Evolutionary conservation across 495 filamentous ascomycete genomes (phyloP).

Genomic region (Tricharina praecox): DNA sequence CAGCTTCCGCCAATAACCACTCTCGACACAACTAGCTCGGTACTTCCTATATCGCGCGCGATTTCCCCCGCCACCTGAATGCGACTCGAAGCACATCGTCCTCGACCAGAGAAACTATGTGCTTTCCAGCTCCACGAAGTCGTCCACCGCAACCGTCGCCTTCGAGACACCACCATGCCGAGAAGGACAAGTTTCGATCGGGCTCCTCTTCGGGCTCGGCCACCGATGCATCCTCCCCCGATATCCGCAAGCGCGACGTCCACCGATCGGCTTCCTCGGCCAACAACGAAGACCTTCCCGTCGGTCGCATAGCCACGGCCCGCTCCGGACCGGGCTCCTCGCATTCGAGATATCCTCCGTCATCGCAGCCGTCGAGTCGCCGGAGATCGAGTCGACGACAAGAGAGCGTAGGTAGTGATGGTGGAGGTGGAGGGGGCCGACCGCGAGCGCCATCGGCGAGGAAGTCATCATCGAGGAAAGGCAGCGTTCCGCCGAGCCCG

Average conservation of each 20-base stretch:
- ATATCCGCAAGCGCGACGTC: not conserved
- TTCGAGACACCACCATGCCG: not conserved
- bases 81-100: not conserved
- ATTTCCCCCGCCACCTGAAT: not conserved
- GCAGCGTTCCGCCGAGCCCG: not conserved
- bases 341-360: not conserved
- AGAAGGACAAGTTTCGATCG: not conserved
- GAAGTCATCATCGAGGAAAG: not conserved
- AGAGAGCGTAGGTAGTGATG: too few relatives aligned
- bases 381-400: not conserved
- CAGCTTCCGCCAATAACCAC: not conserved
- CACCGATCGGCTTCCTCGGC: not conserved
- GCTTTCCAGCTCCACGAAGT: not conserved
- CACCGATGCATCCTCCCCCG: not conserved
- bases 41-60: not conserved
- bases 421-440: too few relatives aligned
- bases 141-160: not conserved
- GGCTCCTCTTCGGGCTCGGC: slow-evolving; percentile 4
- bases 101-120: slow-evolving; percentile 3
- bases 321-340: not conserved
- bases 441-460: too few relatives aligned
- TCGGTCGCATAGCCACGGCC: not conserved
- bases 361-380: too few relatives aligned
- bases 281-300: not conserved
- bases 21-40: not conserved